Base-by-base conservation (phyloP, 164 flowering plant genomes). In the Houttuynia cordata region DNA sequence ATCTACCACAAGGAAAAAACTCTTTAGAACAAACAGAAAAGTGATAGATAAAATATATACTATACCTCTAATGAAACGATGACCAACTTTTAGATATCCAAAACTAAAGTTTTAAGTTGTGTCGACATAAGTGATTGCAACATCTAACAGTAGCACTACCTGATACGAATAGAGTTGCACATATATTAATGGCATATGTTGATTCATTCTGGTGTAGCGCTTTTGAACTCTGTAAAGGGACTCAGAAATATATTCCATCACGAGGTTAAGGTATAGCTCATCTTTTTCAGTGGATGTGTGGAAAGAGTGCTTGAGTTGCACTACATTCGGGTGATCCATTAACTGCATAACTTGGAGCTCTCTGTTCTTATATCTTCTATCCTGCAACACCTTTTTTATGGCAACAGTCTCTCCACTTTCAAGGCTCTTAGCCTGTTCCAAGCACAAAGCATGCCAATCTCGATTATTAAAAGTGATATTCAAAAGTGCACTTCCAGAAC, bases 371-470 rank as follows among this genome's bases (percentile, higher is more conserved):
- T 94, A 94, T 88, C 97, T 87, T 78, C 78, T 91, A 70, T 94
- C 99, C 67, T 94, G 99, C 67, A 94, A 73, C 60, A 94, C 99
- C 79, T 94, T 94, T 77, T 94, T 94, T 66, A 94, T 94, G 21
- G 97, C 99, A 58, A 94, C 97, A 56, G 78, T 49, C 74, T 94
- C 97, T 39, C 88, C 87, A 12, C 82, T 83, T 79, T 94, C 99
- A 58, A 94, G 63, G 74, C 97, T 85, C 75, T 88, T 94, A 14
- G 96, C 99, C 99, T 94, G 53, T 57, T 69, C 14, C 24, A 47
- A 62, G 47, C n/a, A n/a, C n/a, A 42, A 47, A 53, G 60, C 20
- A 23, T 4, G 25, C 8, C 34, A 58, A 60, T 20, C 13, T 56
- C 47, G 1, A 58, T 23, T 5, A 53, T 25, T 57, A 23, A 47